Conservation (phyloP, 2,329 filamentous ascomycete genomes). For the Esteya vermicola region DNA sequence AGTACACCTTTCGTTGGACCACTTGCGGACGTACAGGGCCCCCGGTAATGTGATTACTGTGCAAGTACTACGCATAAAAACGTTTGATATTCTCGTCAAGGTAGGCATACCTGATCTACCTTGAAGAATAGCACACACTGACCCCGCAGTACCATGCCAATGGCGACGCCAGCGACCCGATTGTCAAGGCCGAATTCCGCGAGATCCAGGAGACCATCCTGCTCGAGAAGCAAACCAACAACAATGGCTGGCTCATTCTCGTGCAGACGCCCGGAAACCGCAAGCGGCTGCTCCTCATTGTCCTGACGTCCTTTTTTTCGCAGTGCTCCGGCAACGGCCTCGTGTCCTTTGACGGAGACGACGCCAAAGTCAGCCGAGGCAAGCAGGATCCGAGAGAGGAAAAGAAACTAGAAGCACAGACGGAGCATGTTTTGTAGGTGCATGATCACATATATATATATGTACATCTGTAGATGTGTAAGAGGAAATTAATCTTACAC, state of each 20-base stretch:
- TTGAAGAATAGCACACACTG: neutral
- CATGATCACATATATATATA: too few species aligned
- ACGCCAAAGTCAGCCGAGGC: neutral
- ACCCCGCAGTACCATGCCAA: slow-evolving; percentile 1
- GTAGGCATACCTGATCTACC: neutral
- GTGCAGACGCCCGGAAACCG: slow-evolving; percentile 1
- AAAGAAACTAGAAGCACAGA: neutral
- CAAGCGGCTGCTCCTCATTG: slow-evolving; percentile 6
- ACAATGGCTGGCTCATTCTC: neutral
- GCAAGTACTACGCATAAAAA: too few species aligned
- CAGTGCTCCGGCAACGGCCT: slow-evolving; percentile 4
- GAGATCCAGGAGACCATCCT: slow-evolving; percentile 32
- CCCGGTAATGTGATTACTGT: too few species aligned
- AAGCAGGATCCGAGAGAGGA: too few species aligned
- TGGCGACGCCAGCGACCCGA: slow-evolving; percentile 18
- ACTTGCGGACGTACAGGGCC: too few species aligned
- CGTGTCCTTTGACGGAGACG: slow-evolving; percentile 6
- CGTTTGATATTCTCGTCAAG: neutral
- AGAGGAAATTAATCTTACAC: neutral
- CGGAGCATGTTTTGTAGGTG: too few species aligned
- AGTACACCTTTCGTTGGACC: too few species aligned
- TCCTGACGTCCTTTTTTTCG: slow-evolving; percentile 20
- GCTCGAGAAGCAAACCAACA: slow-evolving; percentile 21
- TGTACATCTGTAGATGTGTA: too few species aligned
- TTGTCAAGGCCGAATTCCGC: slow-evolving; percentile 28